A percentile compares a stretch with the other conserved stretches of the same genome.
phyloP scores from a whole-genome alignment of 2,329 filamentous ascomycete genomes.

The Paraphoma sp. region DNA sequence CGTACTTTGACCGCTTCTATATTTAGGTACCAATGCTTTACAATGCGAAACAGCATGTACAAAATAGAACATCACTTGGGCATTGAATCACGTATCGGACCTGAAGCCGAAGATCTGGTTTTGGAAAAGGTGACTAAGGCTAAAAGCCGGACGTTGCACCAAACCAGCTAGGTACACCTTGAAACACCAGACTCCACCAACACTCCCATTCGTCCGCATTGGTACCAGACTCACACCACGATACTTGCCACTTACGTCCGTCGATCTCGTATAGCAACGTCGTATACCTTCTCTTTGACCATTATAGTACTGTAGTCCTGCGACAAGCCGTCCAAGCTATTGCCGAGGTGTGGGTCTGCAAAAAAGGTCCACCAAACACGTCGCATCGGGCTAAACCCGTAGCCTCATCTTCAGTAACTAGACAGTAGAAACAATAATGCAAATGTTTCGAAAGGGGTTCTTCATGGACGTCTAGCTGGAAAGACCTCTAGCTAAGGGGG shows the following conservation, averaged over 20 bases:
- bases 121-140: neutral
- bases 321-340: neutral
- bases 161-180: neutral
- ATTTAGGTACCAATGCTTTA: conserved; percentile 72
- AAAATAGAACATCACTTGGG: no score
- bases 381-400: neutral
- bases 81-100: no score
- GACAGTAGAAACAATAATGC: conserved; percentile 9
- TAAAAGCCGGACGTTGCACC: conserved; percentile 1
- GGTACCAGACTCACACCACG: neutral
- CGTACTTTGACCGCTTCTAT: conserved; percentile 51
- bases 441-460: conserved; percentile 15
- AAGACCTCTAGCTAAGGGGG: neutral
- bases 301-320: neutral
- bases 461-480: neutral
- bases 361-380: neutral
- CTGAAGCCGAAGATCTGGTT: neutral
- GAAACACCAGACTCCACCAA: conserved; percentile 3
- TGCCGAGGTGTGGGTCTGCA: neutral
- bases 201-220: neutral
- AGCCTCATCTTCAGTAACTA: neutral
- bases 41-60: no score
- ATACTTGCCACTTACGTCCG: neutral
- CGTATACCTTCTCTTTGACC: neutral
- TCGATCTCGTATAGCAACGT: neutral